phyloP scores from a whole-genome alignment of 495 filamentous ascomycete species.

The Acidiella bohemica region DNA sequence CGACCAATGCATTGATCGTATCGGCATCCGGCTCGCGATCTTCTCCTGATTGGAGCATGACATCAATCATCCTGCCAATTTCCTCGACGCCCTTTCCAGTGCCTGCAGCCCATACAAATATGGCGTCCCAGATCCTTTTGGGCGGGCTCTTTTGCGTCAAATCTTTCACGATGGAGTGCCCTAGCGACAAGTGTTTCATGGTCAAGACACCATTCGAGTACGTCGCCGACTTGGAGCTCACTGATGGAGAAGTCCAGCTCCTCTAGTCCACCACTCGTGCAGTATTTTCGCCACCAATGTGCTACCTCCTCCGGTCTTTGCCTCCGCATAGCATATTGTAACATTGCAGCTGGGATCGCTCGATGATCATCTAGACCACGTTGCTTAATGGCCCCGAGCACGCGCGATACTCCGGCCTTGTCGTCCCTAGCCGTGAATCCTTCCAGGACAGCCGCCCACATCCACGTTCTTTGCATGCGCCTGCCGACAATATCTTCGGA shows the following conservation, averaged over 20 bases:
- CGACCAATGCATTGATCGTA: slow-evolving; percentile 64
- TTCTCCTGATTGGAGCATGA: slow-evolving; percentile 39
- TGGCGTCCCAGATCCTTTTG: slow-evolving; percentile 50
- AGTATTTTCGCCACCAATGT: slow-evolving; percentile 1
- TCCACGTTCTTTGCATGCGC: neutral
- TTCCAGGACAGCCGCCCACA: neutral
- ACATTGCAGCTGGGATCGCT: neutral
- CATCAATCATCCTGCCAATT: slow-evolving; percentile 51
- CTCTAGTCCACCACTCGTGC: neutral
- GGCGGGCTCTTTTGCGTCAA: slow-evolving; percentile 36
- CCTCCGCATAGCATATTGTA: neutral
- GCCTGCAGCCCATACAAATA: slow-evolving; percentile 63
- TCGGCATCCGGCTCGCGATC: slow-evolving; percentile 42
- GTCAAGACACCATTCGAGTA: slow-evolving; percentile 44
- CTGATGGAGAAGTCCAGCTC: no score
- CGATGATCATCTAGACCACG: neutral
- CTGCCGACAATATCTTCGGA: no score
- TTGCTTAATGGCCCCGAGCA: neutral
- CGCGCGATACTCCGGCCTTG: neutral
- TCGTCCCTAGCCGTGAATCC: neutral
- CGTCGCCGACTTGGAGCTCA: slow-evolving; percentile 36
- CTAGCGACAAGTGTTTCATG: no score
- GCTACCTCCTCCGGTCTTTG: neutral
- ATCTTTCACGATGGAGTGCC: slow-evolving; percentile 45
- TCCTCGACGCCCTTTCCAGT: slow-evolving; percentile 56